Evolutionary conservation across 257 asterid species (phyloP), one percentile per base, ranked within the genome.

Genomic region (Coffea canephora): DNA sequence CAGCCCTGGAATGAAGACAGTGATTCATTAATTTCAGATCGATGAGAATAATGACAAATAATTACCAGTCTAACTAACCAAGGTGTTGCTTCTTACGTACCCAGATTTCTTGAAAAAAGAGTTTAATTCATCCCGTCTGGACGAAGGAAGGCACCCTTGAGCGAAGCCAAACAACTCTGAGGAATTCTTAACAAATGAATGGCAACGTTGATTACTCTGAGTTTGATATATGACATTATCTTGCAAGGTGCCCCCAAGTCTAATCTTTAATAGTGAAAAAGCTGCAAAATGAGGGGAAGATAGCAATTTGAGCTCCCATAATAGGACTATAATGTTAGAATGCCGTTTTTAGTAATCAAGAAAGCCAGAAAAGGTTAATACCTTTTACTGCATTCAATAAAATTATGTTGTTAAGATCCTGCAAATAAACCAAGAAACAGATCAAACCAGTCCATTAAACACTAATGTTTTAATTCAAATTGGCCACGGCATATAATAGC

Each of bases 231-330:
- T 69, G 72, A 92, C 90, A 81, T 85, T 90, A 85, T 94, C 98
- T 87, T 94, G 97, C 88, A 94, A 84, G 50, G 93, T 91, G 73
- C 98, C 97, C 2, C 97, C 98, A 74, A 94, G 67, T 87, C 98
- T 90, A 85, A 94, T 89, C 92, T 90, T 94, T 86, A 94, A 77
- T 21, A 95, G 97, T 15, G 97, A 89, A 85, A 94, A 90, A 14
- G 97, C 98, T 92, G 82, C 87, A 89, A 45, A 54, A 67, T 83
- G 55, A 23, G 34, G 65, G 34, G 31, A 75, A 62, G 5, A 1
- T 78, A 72, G 15, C 8, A 73, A 57, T 59, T 77, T 85, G n/a
- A 78, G 71, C 72, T 55, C n/a, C 34, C 81, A 80, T 79, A 61
- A 79, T 77, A 50, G 75, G 50, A 77, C 41, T 55, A 36, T 45